Conservation (phyloP, 1,284 basidiomycete species). For the Puccinia novopanici region DNA sequence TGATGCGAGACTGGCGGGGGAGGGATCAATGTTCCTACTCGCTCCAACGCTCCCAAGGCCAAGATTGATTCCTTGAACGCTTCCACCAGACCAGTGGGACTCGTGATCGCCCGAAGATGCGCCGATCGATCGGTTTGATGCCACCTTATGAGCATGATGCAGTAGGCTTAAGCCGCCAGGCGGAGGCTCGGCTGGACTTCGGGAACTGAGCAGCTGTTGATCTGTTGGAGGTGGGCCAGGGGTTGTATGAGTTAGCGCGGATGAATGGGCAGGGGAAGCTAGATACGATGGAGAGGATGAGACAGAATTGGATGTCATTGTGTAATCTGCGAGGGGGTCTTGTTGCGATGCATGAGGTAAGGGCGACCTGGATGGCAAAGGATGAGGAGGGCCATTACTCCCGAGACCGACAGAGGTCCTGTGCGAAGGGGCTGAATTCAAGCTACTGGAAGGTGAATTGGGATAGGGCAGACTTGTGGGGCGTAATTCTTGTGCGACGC, state of each 20-base stretch:
- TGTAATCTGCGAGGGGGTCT: slow-evolving; percentile 52
- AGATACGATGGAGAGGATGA: slow-evolving; percentile 9
- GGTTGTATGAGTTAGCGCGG: neutral
- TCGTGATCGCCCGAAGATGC: slow-evolving; percentile 13
- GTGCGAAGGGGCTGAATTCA: slow-evolving; percentile 46
- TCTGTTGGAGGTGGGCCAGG: slow-evolving; percentile 7
- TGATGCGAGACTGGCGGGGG: slow-evolving; percentile 32
- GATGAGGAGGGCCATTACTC: slow-evolving; percentile 46
- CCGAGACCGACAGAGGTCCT: slow-evolving; percentile 55
- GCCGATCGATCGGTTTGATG: slow-evolving; percentile 1
- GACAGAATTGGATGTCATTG: slow-evolving; percentile 9
- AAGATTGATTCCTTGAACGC: slow-evolving; percentile 9
- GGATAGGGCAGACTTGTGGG: slow-evolving; percentile 47
- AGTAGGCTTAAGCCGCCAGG: slow-evolving; percentile 1
- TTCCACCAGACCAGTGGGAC: slow-evolving; percentile 34
- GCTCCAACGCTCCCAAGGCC: neutral
- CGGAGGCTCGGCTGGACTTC: slow-evolving; percentile 31
- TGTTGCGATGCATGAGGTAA: slow-evolving; percentile 55
- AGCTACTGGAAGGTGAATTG: slow-evolving; percentile 31
- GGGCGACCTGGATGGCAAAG: slow-evolving; percentile 55
- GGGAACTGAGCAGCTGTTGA: neutral
- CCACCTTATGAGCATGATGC: neutral
- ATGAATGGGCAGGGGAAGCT: neutral
- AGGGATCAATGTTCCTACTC: neutral
- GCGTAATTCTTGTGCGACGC: slow-evolving; percentile 62